Percentiles rank a stretch among this genome's conserved stretches.
These are phyloP conservation scores for Polygonum aviculare DNA, from an alignment of 148 eudicot genomes.

Conservation along the genomic window DNA sequence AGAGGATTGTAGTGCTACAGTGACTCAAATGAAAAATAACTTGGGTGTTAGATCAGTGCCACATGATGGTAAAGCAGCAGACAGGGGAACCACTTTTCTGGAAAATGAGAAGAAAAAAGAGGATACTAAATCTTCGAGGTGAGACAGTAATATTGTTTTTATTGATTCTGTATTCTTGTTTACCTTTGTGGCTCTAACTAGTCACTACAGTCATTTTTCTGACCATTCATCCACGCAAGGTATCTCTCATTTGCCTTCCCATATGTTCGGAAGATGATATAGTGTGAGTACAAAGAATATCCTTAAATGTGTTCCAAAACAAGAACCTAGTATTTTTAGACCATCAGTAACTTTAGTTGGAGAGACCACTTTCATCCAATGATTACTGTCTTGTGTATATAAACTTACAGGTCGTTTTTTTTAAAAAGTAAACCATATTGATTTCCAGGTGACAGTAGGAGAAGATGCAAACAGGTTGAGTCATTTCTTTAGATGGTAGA, in stretches of 20 bases:
- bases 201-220: not conserved
- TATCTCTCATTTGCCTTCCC: constrained; percentile 1
- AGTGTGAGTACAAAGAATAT: not conserved
- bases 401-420: not conserved
- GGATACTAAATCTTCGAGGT: constrained; percentile 36
- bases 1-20: constrained; percentile 9
- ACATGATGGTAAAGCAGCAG: constrained; percentile 19
- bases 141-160: constrained; percentile 8
- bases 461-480: not conserved
- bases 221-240: not conserved
- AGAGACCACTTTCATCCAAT: not conserved
- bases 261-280: not conserved
- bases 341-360: not conserved
- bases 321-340: not conserved
- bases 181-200: not conserved
- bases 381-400: not conserved
- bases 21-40: constrained; percentile 20
- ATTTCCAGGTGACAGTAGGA: not conserved
- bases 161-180: not conserved
- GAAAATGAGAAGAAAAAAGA: constrained; percentile 28
- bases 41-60: constrained; percentile 16
- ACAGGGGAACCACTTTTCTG: constrained; percentile 15
- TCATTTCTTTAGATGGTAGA: not conserved
- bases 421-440: not conserved
- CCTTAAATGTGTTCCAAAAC: not conserved